Evolutionary conservation across 352 stramenopile species (phyloP).

Genomic region (Globisporangium barbulae): DNA sequence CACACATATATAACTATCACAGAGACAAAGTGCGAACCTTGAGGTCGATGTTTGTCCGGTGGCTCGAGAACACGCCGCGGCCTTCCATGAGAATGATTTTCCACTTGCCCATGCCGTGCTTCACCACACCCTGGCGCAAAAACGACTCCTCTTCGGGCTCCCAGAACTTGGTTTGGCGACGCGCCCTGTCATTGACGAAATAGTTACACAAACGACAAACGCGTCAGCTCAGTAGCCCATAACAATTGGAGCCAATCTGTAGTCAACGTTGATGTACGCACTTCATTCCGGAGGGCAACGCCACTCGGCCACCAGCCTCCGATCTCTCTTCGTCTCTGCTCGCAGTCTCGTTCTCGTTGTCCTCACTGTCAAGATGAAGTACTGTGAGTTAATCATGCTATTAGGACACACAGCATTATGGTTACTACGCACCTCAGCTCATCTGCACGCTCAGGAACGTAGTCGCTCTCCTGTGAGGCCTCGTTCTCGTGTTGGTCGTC

Average conservation of each 20-base stretch:
- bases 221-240: neutral
- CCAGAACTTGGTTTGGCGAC: conserved; percentile 37
- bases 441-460: neutral
- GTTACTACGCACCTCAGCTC: neutral
- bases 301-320: neutral
- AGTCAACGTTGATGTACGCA: neutral
- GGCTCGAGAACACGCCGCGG: conserved; percentile 30
- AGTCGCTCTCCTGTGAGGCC: conserved; percentile 5
- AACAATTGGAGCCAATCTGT: neutral
- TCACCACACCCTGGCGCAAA: conserved; percentile 37
- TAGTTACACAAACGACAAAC: neutral
- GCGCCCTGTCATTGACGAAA: conserved; percentile 10
- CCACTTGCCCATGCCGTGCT: conserved; percentile 43
- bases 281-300: neutral
- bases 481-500: neutral
- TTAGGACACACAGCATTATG: neutral
- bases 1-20: neutral
- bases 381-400: neutral
- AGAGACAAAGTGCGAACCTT: conserved; percentile 31
- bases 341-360: neutral
- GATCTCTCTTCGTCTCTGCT: neutral
- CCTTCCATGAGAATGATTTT: conserved; percentile 41
- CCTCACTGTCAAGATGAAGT: neutral
- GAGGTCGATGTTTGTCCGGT: conserved; percentile 61
- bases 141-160: conserved; percentile 39